Conservation (phyloP, 768 basidiomycete genomes). For the Clitopilus hobsonii region DNA sequence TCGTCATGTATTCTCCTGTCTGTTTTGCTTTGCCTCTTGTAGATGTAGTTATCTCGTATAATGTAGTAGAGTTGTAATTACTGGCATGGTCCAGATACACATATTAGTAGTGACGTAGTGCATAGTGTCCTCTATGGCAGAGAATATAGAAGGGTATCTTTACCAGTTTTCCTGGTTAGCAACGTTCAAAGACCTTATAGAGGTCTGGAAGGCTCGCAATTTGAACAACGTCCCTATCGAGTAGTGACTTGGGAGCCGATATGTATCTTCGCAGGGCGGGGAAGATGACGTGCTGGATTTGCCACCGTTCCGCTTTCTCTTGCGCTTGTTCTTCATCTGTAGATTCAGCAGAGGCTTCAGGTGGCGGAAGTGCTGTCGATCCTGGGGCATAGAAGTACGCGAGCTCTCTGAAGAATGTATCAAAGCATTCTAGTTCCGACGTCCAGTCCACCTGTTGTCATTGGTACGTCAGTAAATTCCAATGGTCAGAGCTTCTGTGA, state of each 20-base stretch:
- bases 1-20: neutral
- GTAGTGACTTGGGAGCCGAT: constrained; percentile 56
- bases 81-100: constrained; percentile 6
- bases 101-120: constrained; percentile 6
- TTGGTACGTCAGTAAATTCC: neutral
- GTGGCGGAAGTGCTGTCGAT: constrained; percentile 23
- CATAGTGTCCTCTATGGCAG: constrained; percentile 8
- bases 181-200: constrained; percentile 93
- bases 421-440: constrained; percentile 81
- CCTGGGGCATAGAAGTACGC: constrained; percentile 88
- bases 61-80: constrained; percentile 16
- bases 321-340: constrained; percentile 32
- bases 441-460: constrained; percentile 80
- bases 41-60: constrained; percentile 15
- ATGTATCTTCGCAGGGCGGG: constrained; percentile 81
- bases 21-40: constrained; percentile 9
- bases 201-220: constrained; percentile 88
- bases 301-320: constrained; percentile 70
- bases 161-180: constrained; percentile 35
- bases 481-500: neutral
- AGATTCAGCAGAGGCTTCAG: constrained; percentile 4
- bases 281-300: constrained; percentile 88
- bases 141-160: constrained; percentile 10
- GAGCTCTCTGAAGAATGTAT: constrained; percentile 80
- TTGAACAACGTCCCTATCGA: constrained; percentile 76